A percentile compares a stretch with the other conserved stretches of the same genome.
Conservation (phyloP, 148 eudicot species). For the Chenopodium album region DNA sequence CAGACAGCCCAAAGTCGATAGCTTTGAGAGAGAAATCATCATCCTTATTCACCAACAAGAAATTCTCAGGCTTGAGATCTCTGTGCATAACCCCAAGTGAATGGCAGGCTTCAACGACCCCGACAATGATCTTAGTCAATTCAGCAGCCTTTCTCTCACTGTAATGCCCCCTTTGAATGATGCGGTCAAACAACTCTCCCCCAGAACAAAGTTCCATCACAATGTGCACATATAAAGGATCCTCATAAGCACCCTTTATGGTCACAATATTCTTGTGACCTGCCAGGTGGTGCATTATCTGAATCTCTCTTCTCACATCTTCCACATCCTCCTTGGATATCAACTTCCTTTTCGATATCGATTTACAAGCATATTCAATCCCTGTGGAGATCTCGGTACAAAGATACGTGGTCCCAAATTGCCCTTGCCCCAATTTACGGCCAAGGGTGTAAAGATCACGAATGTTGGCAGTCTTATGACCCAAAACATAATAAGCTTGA, state of each 20-base stretch:
- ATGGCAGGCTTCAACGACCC: slow-evolving; percentile 95
- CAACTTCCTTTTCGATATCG: slow-evolving; percentile 94
- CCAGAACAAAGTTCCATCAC: slow-evolving; percentile 93
- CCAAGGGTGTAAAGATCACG: slow-evolving; percentile 83
- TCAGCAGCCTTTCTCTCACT: slow-evolving; percentile 93
- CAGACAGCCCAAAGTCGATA: slow-evolving; percentile 92
- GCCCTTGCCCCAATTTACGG: slow-evolving; percentile 95
- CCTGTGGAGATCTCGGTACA: slow-evolving; percentile 78
- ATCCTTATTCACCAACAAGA: slow-evolving; percentile 80
- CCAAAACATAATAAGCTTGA: slow-evolving; percentile 71
- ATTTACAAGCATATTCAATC: slow-evolving; percentile 79
- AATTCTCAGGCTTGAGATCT: slow-evolving; percentile 93
- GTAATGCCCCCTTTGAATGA: slow-evolving; percentile 88
- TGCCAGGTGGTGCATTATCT: slow-evolving; percentile 97
- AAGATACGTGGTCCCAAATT: slow-evolving; percentile 81
- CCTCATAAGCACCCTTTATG: slow-evolving; percentile 93
- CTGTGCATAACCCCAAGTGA: slow-evolving; percentile 96
- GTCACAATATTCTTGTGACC: slow-evolving; percentile 86
- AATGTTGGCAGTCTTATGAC: slow-evolving; percentile 81
- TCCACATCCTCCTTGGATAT: slow-evolving; percentile 90
- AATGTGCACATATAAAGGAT: slow-evolving; percentile 80
- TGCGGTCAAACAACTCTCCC: slow-evolving; percentile 91
- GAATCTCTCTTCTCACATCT: slow-evolving; percentile 97
- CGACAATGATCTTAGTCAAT: slow-evolving; percentile 84
- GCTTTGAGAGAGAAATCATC: slow-evolving; percentile 97